A percentile compares a stretch with the other conserved stretches of the same genome.
Conservation (phyloP, 2,329 filamentous ascomycete species). For the Botryotinia convoluta region DNA sequence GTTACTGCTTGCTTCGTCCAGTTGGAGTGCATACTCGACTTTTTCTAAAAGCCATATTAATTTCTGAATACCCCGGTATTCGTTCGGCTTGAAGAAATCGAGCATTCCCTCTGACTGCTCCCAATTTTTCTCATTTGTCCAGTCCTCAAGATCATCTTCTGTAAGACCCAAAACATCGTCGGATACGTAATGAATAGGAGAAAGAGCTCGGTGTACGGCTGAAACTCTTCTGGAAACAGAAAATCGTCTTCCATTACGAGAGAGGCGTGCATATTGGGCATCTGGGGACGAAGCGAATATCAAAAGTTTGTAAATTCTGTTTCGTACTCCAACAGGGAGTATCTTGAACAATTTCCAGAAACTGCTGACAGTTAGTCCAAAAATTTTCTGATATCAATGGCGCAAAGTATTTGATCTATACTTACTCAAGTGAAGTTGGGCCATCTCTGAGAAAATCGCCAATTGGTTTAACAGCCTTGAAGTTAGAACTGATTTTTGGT, state of each 20-base stretch:
- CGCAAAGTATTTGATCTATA: not conserved
- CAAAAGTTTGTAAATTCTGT: not conserved
- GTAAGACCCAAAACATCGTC: not conserved
- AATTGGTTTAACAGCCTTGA: not conserved
- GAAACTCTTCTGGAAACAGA: not conserved
- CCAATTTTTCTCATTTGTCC: not conserved
- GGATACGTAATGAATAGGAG: not conserved
- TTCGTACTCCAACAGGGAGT: not conserved
- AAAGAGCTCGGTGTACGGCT: not conserved
- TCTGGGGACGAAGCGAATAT: constrained; percentile 10
- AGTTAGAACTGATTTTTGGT: not conserved
- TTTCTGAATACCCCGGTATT: not conserved
- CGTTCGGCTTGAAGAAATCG: constrained; percentile 3
- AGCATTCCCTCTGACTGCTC: constrained; percentile 1
- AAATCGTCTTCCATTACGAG: constrained; percentile 9
- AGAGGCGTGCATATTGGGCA: not conserved
- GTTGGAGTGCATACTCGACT: not conserved
- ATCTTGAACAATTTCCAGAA: constrained; percentile 2
- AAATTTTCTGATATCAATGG: not conserved
- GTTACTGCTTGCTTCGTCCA: not conserved
- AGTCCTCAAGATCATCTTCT: not conserved
- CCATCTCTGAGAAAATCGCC: not conserved
- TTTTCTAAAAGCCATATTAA: not conserved
- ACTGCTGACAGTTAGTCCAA: not conserved
- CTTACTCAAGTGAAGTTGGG: not conserved